Percentiles rank a stretch among this genome's conserved stretches.
Evolutionary conservation across 1,284 basidiomycete genomes (phyloP).

Genomic region (Moesziomyces antarcticus): DNA sequence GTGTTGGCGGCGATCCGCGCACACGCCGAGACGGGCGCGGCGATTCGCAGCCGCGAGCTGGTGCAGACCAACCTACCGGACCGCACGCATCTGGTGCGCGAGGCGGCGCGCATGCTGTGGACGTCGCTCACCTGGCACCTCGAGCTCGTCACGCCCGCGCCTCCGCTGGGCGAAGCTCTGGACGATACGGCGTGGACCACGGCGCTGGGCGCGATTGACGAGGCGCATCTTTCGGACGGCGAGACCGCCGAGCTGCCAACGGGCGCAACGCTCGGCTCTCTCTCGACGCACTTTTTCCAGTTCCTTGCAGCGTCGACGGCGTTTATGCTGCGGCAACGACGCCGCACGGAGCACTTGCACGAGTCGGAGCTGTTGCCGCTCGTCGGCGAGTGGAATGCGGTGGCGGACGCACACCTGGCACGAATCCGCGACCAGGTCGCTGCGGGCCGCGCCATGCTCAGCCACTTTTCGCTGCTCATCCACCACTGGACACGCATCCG

Average conservation of each 20-base stretch:
- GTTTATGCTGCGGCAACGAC: constrained; percentile 14
- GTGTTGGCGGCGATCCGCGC: constrained; percentile 21
- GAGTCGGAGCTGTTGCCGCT: constrained; percentile 7
- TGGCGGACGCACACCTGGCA: constrained; percentile 23
- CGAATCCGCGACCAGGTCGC: constrained; percentile 19
- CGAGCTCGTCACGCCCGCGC: constrained; percentile 19
- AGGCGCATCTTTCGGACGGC: constrained; percentile 40
- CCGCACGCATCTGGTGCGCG: constrained; percentile 58
- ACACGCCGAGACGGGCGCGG: neutral
- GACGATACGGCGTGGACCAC: constrained; percentile 25
- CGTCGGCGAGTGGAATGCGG: constrained; percentile 26
- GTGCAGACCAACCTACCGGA: constrained; percentile 50
- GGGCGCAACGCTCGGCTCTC: constrained; percentile 15
- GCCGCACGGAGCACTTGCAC: neutral
- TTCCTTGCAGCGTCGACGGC: constrained; percentile 25
- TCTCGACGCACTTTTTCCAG: constrained; percentile 38
- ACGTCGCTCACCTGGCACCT: constrained; percentile 37
- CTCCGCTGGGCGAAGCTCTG: constrained; percentile 22
- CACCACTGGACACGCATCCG: constrained; percentile 43
- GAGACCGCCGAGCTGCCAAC: constrained; percentile 19
- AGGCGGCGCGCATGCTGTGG: constrained; percentile 56
- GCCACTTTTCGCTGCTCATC: constrained; percentile 30
- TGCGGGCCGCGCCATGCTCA: constrained; percentile 20
- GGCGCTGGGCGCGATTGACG: constrained; percentile 24
- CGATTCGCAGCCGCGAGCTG: constrained; percentile 20